Base-by-base conservation (phyloP, 2,329 filamentous ascomycete species). In the Talaromyces sp. region DNA sequence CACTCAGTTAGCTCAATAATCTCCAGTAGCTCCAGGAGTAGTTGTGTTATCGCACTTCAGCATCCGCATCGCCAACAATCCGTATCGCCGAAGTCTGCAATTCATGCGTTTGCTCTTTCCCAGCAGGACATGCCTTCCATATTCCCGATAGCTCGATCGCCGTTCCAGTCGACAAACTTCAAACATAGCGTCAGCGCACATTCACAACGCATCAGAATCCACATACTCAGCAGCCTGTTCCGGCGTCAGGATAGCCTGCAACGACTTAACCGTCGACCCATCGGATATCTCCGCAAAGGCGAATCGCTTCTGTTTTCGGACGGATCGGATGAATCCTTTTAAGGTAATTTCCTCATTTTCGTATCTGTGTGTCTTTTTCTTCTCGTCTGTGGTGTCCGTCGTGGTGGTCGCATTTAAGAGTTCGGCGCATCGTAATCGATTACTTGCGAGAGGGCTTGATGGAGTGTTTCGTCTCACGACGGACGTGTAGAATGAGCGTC, bases 231-330 rank as follows among this genome's bases (percentile, higher is more conserved):
- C 83, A 69, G 90, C 88, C 73, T 92, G 84, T 56, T 85, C 83
- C 68, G 90, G 89, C 63, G 87, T 87, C 70, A 97, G 81, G 56
- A 97, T 87, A 54, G 90, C 92, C 80, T 99, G 95, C 63, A 98
- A 77, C 33, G 91, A 83, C 67, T 89, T 83, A 70, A 91, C 82
- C 49, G 90, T 92, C 13, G 93, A 96, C 52, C 95, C 95, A 82
- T 99, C 95, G 11, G 90, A 89, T 61, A 98, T 83, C 66, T 92
- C 87, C 61, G 93, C 89, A 79, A 99, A 98, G 5, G 90, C 89
- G 66, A 90, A 84, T 24, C 85, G 85, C 76, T 97, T 96, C 82
- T 96, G 93, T 76, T 92, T 91, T 68, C 94, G 86, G 66, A 97
- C 89, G 3, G 92, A 94, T 68, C 91, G 87, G 63, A 97, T 85